Conservation (phyloP, 1,284 basidiomycete species). For the Vanrija pseudolonga region DNA sequence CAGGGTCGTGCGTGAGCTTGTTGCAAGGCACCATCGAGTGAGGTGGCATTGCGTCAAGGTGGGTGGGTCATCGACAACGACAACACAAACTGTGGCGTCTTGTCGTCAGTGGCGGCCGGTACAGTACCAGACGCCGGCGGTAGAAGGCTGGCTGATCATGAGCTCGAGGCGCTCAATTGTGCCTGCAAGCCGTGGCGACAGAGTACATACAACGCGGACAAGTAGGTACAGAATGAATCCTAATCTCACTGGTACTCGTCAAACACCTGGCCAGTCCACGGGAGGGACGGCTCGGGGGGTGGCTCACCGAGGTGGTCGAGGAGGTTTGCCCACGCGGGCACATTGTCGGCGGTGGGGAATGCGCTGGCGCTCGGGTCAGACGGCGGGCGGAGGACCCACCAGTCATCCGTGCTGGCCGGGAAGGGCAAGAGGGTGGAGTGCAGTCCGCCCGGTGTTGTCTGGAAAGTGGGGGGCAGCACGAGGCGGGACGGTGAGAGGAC, state of each 20-base stretch:
- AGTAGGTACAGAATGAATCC: not conserved
- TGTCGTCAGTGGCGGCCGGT: too few species aligned
- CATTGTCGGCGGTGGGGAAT: slow-evolving; percentile 18
- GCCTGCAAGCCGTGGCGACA: too few species aligned
- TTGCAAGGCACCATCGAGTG: too few species aligned
- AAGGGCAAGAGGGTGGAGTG: slow-evolving; percentile 10
- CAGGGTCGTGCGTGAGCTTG: too few species aligned
- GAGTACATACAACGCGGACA: too few species aligned
- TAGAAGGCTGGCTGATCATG: too few species aligned
- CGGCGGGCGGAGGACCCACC: slow-evolving; percentile 15
- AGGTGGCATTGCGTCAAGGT: too few species aligned
- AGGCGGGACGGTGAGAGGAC: not conserved
- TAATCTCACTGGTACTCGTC: not conserved
- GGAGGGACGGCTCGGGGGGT: slow-evolving; percentile 5
- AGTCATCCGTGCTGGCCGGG: not conserved
- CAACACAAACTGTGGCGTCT: too few species aligned
- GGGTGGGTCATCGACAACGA: too few species aligned
- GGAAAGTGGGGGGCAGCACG: not conserved
- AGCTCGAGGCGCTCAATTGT: too few species aligned
- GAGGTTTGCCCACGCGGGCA: slow-evolving; percentile 11
- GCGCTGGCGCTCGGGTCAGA: slow-evolving; percentile 15
- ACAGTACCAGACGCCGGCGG: too few species aligned
- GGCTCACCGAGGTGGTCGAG: slow-evolving; percentile 9
- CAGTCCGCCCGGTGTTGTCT: not conserved
- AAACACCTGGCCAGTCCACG: slow-evolving; percentile 1